A percentile compares a stretch with the other conserved stretches of the same genome.
These are phyloP conservation scores for Pterocarpus santalinus DNA, from an alignment of 306 rosid genomes.

Conservation along the genomic window DNA sequence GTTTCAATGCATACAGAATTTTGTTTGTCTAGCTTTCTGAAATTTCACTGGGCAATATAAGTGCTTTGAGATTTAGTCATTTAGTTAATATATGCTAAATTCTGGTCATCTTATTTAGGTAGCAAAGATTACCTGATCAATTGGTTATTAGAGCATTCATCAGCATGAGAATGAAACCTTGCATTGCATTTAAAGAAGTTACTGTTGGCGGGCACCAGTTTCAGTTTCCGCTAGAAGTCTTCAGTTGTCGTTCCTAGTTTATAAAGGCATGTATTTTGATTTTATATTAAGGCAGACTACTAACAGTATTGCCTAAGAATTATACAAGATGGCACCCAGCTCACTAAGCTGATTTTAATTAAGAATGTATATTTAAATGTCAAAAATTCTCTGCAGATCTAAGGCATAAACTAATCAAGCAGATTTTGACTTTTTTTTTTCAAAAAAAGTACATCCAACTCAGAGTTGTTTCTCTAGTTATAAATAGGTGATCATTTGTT, in stretches of 20 bases:
- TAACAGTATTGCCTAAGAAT: background rate
- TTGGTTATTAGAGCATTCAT: constrained; percentile 23
- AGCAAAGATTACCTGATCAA: background rate
- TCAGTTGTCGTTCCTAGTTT: constrained; percentile 1
- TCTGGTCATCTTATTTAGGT: background rate
- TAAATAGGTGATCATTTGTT: background rate
- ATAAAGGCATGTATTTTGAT: background rate
- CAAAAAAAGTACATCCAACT: background rate
- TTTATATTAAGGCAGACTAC: background rate
- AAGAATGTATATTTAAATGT: background rate
- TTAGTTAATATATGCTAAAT: background rate
- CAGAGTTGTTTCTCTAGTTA: background rate
- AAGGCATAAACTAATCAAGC: background rate
- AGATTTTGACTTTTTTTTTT: background rate
- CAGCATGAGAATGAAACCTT: constrained; percentile 1
- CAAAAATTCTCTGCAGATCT: background rate
- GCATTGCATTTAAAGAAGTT: constrained; percentile 13
- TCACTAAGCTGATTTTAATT: background rate
- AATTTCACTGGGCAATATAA: constrained; percentile 7
- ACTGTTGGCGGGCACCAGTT: background rate
- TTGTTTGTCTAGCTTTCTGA: constrained; percentile 8
- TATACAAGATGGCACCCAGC: background rate
- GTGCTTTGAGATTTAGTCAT: background rate
- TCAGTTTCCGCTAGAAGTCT: constrained; percentile 3
- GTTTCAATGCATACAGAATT: constrained; percentile 8